These are phyloP conservation scores for Carex kokanica DNA, from an alignment of 176 grass and related monocot species.

Conservation along the genomic window DNA sequence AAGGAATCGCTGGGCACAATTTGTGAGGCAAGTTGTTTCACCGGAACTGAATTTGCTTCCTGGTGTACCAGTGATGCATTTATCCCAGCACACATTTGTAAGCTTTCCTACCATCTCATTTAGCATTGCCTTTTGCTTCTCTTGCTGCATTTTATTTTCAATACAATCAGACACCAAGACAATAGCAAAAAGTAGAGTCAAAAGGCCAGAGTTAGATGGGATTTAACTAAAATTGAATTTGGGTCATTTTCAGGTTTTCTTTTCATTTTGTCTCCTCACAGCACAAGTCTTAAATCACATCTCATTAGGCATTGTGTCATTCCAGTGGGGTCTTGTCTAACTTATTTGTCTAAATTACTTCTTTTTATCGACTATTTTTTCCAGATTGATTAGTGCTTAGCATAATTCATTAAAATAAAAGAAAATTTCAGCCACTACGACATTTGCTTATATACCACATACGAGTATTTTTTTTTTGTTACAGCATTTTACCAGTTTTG, in stretches of 20 bases:
- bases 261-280: not conserved
- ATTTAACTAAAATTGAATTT: not conserved
- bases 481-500: not conserved
- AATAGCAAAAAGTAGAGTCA: not conserved
- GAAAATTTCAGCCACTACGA: not conserved
- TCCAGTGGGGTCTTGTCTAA: not conserved
- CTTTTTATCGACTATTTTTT: not conserved
- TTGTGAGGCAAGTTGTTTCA: constrained; percentile 66
- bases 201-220: not conserved
- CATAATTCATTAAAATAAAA: not conserved
- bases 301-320: not conserved
- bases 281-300: not conserved
- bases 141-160: constrained; percentile 47
- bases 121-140: constrained; percentile 74
- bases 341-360: not conserved
- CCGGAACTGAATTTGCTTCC: constrained; percentile 81
- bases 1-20: constrained; percentile 61
- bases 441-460: not conserved
- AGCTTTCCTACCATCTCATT: constrained; percentile 74
- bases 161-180: not conserved
- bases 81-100: constrained; percentile 76
- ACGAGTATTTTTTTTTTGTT: not conserved
- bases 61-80: constrained; percentile 75
- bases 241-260: not conserved
- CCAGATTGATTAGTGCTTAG: not conserved